A percentile compares a stretch with the other conserved stretches of the same genome.
Conservation (phyloP, 768 basidiomycete species). For the Leucogyrophana mollusca region DNA sequence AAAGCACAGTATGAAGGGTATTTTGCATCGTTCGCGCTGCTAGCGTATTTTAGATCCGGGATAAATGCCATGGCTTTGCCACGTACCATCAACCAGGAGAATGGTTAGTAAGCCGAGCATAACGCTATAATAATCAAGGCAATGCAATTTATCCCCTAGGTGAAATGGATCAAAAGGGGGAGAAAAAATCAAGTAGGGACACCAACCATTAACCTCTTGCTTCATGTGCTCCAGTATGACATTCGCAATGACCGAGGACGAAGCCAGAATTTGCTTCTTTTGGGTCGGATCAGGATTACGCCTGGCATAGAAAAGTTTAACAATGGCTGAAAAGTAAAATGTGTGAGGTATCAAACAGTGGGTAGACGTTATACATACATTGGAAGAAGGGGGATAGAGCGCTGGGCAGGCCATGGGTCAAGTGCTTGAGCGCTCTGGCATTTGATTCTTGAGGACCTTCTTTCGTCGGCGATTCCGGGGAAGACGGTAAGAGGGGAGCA, state of each 20-base stretch:
- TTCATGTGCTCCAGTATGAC: constrained; percentile 73
- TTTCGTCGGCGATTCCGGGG: constrained; percentile 31
- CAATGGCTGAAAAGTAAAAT: constrained; percentile 55
- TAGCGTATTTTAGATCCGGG: constrained; percentile 3
- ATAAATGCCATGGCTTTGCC: neutral
- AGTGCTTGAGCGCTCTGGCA: constrained; percentile 72
- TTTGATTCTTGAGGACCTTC: constrained; percentile 59
- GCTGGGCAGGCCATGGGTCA: constrained; percentile 75
- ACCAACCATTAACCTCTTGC: constrained; percentile 51
- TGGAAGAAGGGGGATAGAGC: constrained; percentile 83
- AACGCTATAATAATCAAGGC: constrained; percentile 52
- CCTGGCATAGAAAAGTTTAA: constrained; percentile 82
- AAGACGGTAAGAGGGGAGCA: constrained; percentile 17
- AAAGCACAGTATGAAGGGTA: constrained; percentile 78
- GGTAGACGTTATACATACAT: constrained; percentile 46
- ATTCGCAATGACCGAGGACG: constrained; percentile 67
- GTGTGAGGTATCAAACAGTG: constrained; percentile 1
- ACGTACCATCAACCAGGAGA: constrained; percentile 60
- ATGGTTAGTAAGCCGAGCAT: constrained; percentile 52
- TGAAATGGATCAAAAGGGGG: constrained; percentile 8
- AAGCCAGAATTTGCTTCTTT: constrained; percentile 71
- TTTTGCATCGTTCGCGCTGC: constrained; percentile 75
- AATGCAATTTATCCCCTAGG: constrained; percentile 39
- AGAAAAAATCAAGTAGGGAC: constrained; percentile 9
- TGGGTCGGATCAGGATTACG: constrained; percentile 75